Conservation (phyloP, 73 alveolate genomes). For the Symbiodinium natans region DNA sequence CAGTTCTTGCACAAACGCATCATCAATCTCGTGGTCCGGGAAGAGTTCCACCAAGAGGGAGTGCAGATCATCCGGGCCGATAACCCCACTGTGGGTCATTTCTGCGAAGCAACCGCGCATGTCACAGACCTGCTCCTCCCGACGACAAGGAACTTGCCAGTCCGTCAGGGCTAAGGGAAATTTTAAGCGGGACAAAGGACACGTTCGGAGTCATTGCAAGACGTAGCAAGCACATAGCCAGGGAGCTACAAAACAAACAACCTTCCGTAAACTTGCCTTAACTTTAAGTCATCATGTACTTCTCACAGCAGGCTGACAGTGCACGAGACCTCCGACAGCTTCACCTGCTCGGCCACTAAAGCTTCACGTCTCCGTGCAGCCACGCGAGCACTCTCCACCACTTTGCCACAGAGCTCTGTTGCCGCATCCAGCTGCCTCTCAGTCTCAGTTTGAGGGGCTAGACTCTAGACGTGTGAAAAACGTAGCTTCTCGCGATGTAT, state of each 20-base stretch:
- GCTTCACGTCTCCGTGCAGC: conserved; percentile 76
- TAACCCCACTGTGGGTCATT: conserved; percentile 84
- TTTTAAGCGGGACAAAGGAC: neutral
- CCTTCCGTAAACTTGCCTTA: too few species aligned
- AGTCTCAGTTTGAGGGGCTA: too few species aligned
- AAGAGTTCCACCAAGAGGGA: conserved; percentile 38
- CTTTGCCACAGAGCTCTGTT: conserved; percentile 18
- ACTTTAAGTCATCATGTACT: too few species aligned
- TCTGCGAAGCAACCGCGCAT: conserved; percentile 50
- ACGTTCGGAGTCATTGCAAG: neutral
- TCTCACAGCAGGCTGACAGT: too few species aligned
- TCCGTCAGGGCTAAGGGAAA: neutral
- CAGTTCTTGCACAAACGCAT: conserved; percentile 44
- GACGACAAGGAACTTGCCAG: conserved; percentile 30
- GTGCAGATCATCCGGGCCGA: conserved; percentile 77
- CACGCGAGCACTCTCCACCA: conserved; percentile 58
- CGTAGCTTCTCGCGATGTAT: neutral
- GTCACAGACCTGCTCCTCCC: conserved; percentile 36
- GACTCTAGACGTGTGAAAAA: neutral
- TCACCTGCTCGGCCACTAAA: conserved; percentile 63
- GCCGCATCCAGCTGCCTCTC: conserved; percentile 49
- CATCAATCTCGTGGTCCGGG: conserved; percentile 70
- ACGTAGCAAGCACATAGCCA: neutral
- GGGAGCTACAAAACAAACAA: too few species aligned
- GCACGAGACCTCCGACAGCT: too few species aligned